Evolutionary conservation across 2,329 filamentous ascomycete species (phyloP), one percentile per base, ranked within the genome.

Genomic region (Curvularia lunata): DNA sequence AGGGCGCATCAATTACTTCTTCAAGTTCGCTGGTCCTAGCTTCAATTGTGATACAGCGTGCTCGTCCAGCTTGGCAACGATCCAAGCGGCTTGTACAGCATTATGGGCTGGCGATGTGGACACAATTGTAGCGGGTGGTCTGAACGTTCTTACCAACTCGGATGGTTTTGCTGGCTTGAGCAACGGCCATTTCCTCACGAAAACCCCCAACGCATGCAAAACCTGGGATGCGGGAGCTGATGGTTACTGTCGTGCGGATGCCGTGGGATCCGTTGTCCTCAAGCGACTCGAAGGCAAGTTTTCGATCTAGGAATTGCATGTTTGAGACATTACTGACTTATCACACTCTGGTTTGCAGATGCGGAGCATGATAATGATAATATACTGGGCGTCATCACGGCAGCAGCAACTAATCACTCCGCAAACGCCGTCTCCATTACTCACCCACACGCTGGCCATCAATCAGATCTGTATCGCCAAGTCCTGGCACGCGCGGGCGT

Each of bases 401-500:
- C 65, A 1, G 66, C 64, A 9, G 64, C 63, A 1, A 70, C 73
- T 0, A 70, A 69, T 12, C 73, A 77, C 4, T 68, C 73, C 13
- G 72, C 69, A 2, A 67, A 66, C n/a, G 72, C 69, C 9, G 52
- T 61, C 4, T 71, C 67, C 1, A 70, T 72, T 27, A 74, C 70
- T 0, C 54, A 56, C 12, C 66, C 71, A 59, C n/a, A n/a, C n/a
- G n/a, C n/a, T n/a, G n/a, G n/a, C n/a, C n/a, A n/a, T n/a, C n/a
- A n/a, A n/a, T n/a, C n/a, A n/a, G n/a, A n/a, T n/a, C n/a, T n/a
- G n/a, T n/a, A n/a, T n/a, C n/a, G n/a, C n/a, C n/a, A n/a, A n/a
- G n/a, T n/a, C n/a, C n/a, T n/a, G n/a, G n/a, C n/a, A n/a, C n/a
- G 68, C 7, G 76, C 78, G 10, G 73, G 71, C 4, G 63, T 80